These are phyloP conservation scores for Lathyrus oleraceus DNA, from an alignment of 306 rosid species.

Conservation along the genomic window DNA sequence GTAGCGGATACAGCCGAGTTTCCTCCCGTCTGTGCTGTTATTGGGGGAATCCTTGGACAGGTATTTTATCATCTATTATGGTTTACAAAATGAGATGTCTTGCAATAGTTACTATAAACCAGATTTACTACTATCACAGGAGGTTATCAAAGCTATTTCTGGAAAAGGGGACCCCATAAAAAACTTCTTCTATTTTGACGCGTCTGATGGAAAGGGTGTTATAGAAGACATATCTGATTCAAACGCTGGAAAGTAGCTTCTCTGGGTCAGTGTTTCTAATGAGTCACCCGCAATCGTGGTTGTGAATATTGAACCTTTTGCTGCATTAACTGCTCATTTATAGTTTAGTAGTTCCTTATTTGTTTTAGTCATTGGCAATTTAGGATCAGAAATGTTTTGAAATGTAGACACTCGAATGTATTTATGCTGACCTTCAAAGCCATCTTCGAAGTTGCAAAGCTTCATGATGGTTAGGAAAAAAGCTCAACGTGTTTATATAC, in stretches of 20 bases:
- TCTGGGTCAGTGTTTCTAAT: neutral
- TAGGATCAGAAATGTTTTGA: neutral
- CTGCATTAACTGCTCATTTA: neutral
- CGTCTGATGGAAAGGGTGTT: constrained; percentile 82
- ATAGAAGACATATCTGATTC: constrained; percentile 69
- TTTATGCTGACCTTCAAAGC: constrained; percentile 1
- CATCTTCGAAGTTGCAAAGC: neutral
- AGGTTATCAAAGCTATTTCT: constrained; percentile 93
- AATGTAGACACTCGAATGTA: constrained; percentile 10
- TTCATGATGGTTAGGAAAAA: neutral
- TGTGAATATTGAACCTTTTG: constrained; percentile 14
- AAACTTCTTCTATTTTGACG: constrained; percentile 84
- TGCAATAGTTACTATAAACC: constrained; percentile 2
- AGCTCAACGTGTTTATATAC: neutral
- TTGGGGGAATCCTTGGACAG: constrained; percentile 98
- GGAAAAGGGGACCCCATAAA: constrained; percentile 85
- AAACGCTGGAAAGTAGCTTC: constrained; percentile 22
- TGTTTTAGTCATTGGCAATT: constrained; percentile 17
- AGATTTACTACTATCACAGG: constrained; percentile 45
- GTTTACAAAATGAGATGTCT: neutral
- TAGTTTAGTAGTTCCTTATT: constrained; percentile 17
- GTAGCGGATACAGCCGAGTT: constrained; percentile 61
- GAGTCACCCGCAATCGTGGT: neutral
- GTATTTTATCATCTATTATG: constrained; percentile 37
- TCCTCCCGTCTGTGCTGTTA: constrained; percentile 94